phyloP scores from a whole-genome alignment of 2,329 filamentous ascomycete species.

The Eutypa lata region DNA sequence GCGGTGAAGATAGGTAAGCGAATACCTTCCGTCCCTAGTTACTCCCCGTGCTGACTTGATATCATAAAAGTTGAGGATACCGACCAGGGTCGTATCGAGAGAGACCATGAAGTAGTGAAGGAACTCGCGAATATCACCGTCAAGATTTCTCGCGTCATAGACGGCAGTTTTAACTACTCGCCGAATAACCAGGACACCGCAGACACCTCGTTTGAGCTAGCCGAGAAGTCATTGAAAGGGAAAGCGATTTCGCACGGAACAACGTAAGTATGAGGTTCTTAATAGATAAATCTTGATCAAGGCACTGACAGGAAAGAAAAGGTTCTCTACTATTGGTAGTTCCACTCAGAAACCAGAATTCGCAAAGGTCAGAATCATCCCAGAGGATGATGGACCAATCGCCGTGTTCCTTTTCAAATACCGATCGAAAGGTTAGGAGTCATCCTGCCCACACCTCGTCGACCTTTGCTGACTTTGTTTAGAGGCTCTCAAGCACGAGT shows the following conservation, averaged over 20 bases:
- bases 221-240: slow-evolving; percentile 33
- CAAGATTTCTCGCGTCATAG: slow-evolving; percentile 10
- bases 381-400: slow-evolving; percentile 19
- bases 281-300: background rate
- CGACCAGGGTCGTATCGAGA: slow-evolving; percentile 20
- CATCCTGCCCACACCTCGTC: background rate
- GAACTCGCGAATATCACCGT: slow-evolving; percentile 27
- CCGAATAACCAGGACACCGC: background rate
- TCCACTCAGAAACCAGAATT: slow-evolving; percentile 1
- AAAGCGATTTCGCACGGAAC: slow-evolving; percentile 31
- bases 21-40: background rate
- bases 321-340: too few relatives aligned
- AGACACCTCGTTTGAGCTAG: slow-evolving; percentile 17
- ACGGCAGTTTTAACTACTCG: background rate
- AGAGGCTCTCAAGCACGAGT: slow-evolving; percentile 29
- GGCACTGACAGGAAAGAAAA: too few relatives aligned
- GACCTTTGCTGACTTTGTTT: background rate
- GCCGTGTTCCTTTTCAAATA: slow-evolving; percentile 30
- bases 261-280: slow-evolving; percentile 15
- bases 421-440: slow-evolving; percentile 26
- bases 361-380: background rate
- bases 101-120: slow-evolving; percentile 18
- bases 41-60: background rate
- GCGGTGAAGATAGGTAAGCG: slow-evolving; percentile 22
- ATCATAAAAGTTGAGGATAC: slow-evolving; percentile 19